Conservation (phyloP, 2,329 filamentous ascomycete genomes). For the Fusarium decemcellulare region DNA sequence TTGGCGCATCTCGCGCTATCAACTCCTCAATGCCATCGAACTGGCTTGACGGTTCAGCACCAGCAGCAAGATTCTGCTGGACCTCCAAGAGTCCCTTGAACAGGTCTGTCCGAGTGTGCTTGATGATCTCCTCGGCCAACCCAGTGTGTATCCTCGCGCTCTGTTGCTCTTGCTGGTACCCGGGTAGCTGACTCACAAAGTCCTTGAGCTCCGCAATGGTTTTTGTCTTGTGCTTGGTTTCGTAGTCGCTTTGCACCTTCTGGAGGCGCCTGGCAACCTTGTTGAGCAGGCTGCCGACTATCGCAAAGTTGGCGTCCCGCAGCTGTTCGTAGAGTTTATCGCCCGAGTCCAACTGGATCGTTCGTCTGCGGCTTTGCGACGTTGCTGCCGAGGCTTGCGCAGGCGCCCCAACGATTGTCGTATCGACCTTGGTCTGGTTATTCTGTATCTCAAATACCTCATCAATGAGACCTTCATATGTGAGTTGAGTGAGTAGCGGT, state of each 20-base stretch:
- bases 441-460: slow-evolving; percentile 93
- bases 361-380: slow-evolving; percentile 80
- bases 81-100: slow-evolving; percentile 93
- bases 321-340: slow-evolving; percentile 92
- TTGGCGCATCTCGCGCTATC: slow-evolving; percentile 87
- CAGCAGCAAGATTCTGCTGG: slow-evolving; percentile 94
- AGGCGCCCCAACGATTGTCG: slow-evolving; percentile 85
- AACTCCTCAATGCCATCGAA: slow-evolving; percentile 94
- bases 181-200: slow-evolving; percentile 93
- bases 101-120: slow-evolving; percentile 88
- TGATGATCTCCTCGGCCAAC: slow-evolving; percentile 95
- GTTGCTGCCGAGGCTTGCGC: slow-evolving; percentile 72
- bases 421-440: slow-evolving; percentile 94
- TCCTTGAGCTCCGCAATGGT: slow-evolving; percentile 93
- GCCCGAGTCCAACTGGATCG: slow-evolving; percentile 88
- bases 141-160: slow-evolving; percentile 93
- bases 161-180: slow-evolving; percentile 93
- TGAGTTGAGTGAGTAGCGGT: slow-evolving; percentile 91
- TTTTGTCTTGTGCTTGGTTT: slow-evolving; percentile 89
- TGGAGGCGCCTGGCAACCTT: slow-evolving; percentile 90
- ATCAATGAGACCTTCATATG: slow-evolving; percentile 96
- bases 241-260: slow-evolving; percentile 87
- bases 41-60: slow-evolving; percentile 88
- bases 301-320: slow-evolving; percentile 94
- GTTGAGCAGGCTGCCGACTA: slow-evolving; percentile 90